These are phyloP conservation scores for Lotus japonicus DNA, from an alignment of 306 rosid genomes.

Conservation along the genomic window DNA sequence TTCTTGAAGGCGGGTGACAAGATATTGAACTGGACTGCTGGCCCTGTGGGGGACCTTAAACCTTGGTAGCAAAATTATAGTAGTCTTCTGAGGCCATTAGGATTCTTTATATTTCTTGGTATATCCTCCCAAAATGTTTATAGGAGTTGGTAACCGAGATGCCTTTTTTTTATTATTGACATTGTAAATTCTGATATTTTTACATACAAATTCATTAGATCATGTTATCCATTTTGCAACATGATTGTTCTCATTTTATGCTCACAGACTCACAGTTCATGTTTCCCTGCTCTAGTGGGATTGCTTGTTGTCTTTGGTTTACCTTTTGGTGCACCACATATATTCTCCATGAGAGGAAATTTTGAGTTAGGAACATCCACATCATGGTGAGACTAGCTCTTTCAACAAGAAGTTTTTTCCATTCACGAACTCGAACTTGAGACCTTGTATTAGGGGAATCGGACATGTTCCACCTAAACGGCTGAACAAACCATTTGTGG, in stretches of 20 bases:
- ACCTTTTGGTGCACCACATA: too few species aligned
- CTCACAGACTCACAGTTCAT: neutral
- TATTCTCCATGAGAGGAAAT: too few species aligned
- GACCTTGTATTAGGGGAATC: too few species aligned
- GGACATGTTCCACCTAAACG: too few species aligned
- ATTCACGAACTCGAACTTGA: too few species aligned
- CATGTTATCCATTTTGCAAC: slow-evolving; percentile 17
- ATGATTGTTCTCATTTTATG: neutral
- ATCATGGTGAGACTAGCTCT: too few species aligned
- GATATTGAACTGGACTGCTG: slow-evolving; percentile 86
- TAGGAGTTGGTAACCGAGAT: slow-evolving; percentile 33
- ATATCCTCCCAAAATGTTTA: slow-evolving; percentile 27
- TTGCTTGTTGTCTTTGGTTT: neutral
- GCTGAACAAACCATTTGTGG: too few species aligned
- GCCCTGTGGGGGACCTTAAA: slow-evolving; percentile 83
- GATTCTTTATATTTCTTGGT: slow-evolving; percentile 20
- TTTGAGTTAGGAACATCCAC: too few species aligned
- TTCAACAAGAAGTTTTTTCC: too few species aligned
- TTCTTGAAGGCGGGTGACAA: slow-evolving; percentile 62
- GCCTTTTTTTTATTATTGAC: slow-evolving; percentile 12
- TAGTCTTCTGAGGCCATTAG: slow-evolving; percentile 19
- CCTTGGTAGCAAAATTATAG: slow-evolving; percentile 52
- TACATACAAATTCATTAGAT: slow-evolving; percentile 8
- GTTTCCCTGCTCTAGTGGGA: neutral
- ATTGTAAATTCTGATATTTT: slow-evolving; percentile 38